Percentiles rank a stretch among this genome's conserved stretches.
Evolutionary conservation across 202 grass and related monocot genomes (phyloP).

Genomic region (Schoenoplectus tabernaemontani): DNA sequence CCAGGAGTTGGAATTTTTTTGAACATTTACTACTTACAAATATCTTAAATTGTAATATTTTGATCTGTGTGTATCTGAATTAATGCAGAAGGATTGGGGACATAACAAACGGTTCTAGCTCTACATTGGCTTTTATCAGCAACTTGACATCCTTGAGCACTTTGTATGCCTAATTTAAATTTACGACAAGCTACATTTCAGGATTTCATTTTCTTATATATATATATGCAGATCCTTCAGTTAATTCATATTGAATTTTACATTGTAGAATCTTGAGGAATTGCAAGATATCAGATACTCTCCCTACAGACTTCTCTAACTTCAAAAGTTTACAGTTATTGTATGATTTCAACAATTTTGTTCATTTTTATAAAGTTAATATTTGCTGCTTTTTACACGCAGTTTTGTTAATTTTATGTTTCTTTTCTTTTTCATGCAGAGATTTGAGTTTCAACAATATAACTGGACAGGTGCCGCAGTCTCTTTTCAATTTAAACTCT

Average conservation of each 20-base stretch:
- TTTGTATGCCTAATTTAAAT: conserved; percentile 39
- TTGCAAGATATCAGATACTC: conserved; percentile 65
- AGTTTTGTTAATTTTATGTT: conserved; percentile 7
- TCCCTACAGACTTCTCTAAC: conserved; percentile 48
- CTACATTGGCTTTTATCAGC: conserved; percentile 50
- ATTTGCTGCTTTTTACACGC: background rate
- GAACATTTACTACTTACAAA: background rate
- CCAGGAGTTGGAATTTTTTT: background rate
- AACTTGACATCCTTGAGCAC: conserved; percentile 53
- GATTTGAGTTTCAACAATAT: conserved; percentile 99
- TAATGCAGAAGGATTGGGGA: conserved; percentile 65
- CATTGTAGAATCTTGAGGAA: conserved; percentile 66
- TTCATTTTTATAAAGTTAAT: conserved; percentile 13
- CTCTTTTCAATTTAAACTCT: conserved; percentile 44
- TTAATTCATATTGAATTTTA: background rate
- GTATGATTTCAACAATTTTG: conserved; percentile 13
- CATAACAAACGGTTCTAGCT: conserved; percentile 56
- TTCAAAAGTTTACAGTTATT: conserved; percentile 23
- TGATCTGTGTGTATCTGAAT: background rate
- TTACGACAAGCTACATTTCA: background rate
- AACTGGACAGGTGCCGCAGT: conserved; percentile 54
- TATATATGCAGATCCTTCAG: background rate
- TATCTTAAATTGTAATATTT: background rate
- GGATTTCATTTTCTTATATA: background rate
- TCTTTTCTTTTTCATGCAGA: conserved; percentile 24